Evolutionary conservation across 805 yeast genomes (phyloP), one percentile per base, ranked within the genome.

Genomic region (Hermanozyma aechmeae): DNA sequence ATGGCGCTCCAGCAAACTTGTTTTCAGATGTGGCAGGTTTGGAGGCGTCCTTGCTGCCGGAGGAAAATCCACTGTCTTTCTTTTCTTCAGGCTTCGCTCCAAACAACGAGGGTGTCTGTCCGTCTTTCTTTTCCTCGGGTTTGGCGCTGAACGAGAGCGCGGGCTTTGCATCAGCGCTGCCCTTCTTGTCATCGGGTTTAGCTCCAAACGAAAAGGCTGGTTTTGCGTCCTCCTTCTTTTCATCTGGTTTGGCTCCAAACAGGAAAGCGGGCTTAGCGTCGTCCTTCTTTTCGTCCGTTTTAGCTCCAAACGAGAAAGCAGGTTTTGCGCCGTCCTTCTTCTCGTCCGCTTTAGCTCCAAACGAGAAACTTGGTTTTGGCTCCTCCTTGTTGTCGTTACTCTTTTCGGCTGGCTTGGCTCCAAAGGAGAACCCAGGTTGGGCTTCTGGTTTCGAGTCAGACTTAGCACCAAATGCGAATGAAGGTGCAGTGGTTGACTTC

Each of bases 401-500:
- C 23, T 33, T 37, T 14, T 24, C 10, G 12, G 15, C 30, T 1
- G 34, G 28, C 31, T 48, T 50, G 12, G 46, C 42, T 10, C 56
- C 58, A 34, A 52, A 47, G 3, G 48, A 32, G 25, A 50, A 46
- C 2, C 51, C 49, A 15, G 31, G 16, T 25, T 34, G 26, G 6
- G 42, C 8, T 3, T 21, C 15, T 24, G 34, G 24, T 11, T 24
- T 22, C 12, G 24, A 30, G 13, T 33, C 39, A 10, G 9, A 7
- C 20, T 7, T 17, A 7, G 20, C 7, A 10, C 9, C 10, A 7
- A 7, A 7, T 7, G 20, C 10, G 9, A 7, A 7, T 17, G 20
- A 17, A 17, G 20, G 7, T 17, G 9, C 20, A 7, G 9, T 10
- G 10, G 20, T 10, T 7, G 20, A 7, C 23, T 34, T 41, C 27